Evolutionary conservation across 23 red algal species (phyloP).

Genomic region (Porphyridium purpureum): DNA sequence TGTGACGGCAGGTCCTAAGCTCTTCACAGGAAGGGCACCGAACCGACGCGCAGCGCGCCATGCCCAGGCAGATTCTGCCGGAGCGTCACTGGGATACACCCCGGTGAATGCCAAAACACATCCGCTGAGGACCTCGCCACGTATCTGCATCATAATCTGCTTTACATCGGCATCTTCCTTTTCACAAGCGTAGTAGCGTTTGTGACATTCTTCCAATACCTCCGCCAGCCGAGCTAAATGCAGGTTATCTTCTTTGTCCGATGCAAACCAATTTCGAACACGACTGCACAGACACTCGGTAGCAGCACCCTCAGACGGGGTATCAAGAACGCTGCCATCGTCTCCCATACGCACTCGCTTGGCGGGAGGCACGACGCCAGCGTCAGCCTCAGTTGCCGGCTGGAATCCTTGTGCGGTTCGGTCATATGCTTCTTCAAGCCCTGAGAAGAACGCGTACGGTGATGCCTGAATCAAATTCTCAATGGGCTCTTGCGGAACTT

Average conservation of each 20-base stretch:
- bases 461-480: slow-evolving; percentile 72
- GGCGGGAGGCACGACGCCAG: not conserved
- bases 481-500: slow-evolving; percentile 16
- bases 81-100: slow-evolving; percentile 19
- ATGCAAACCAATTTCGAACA: slow-evolving; percentile 13
- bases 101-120: slow-evolving; percentile 74
- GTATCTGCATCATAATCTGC: slow-evolving; percentile 27
- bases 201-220: slow-evolving; percentile 36
- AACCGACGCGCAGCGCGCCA: slow-evolving; percentile 52
- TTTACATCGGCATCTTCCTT: slow-evolving; percentile 63
- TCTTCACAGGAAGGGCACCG: slow-evolving; percentile 39
- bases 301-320: not conserved
- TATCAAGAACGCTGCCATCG: slow-evolving; percentile 1
- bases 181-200: slow-evolving; percentile 22
- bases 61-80: slow-evolving; percentile 8
- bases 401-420: not conserved
- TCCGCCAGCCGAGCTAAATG: slow-evolving; percentile 33
- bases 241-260: not conserved
- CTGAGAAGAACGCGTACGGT: slow-evolving; percentile 82
- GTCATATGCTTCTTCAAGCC: slow-evolving; percentile 50
- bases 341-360: not conserved
- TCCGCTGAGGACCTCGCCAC: slow-evolving; percentile 37
- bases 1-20: slow-evolving; percentile 28
- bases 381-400: not conserved
- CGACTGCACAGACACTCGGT: not conserved